Base-by-base conservation (phyloP, 1,284 basidiomycete species). In the Malassezia slooffiae region DNA sequence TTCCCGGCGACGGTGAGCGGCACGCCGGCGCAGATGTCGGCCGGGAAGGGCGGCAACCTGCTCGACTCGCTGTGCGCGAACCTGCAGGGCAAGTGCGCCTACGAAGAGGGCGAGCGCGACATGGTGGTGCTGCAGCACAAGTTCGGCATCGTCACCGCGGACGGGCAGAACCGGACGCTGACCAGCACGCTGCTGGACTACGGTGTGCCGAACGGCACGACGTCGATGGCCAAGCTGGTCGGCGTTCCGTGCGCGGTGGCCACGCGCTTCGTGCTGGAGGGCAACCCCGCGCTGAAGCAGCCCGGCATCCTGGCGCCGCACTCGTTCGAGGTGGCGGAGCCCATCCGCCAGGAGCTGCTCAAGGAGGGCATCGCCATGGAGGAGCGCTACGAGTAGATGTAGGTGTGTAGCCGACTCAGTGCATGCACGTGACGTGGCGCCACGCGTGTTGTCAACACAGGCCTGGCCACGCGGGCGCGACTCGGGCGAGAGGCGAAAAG, bases 121-220 rank as follows among this genome's bases (percentile, higher is more conserved):
- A 80, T 96, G 57, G 86, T 97, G 57, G 86, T 95, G 80, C 79
- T 97, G 41, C 90, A 96, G 74, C 91, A 97, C 79, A 91, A 90
- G 34, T 59, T 61, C 39, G 36, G 55, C 33, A 47, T 55, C 42
- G 48, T 50, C 37, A 35, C 53, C 36, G 60, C 54, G 50, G 60
- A 59, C 23, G 72, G 75, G 53, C 76, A 82, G 64, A 75, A 81
- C 80, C 79, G 91, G 75, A 89, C 80, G 23, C 74, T 88, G 64
- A 95, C 90, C 7, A 85, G 87, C 34, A 90, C 90, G 19, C 76
- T 97, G 28, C 87, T 96, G 72, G 81, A 80, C 51, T 95, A 93
- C 69, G 91, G 91, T 41, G 79, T 78, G 52, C 61, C 75, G 1
- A 74, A 73, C 47, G 89, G 89, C 2, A 78, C 85, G 61, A 85